phyloP scores from a whole-genome alignment of 805 yeast genomes.

The Yarrowia sp. region DNA sequence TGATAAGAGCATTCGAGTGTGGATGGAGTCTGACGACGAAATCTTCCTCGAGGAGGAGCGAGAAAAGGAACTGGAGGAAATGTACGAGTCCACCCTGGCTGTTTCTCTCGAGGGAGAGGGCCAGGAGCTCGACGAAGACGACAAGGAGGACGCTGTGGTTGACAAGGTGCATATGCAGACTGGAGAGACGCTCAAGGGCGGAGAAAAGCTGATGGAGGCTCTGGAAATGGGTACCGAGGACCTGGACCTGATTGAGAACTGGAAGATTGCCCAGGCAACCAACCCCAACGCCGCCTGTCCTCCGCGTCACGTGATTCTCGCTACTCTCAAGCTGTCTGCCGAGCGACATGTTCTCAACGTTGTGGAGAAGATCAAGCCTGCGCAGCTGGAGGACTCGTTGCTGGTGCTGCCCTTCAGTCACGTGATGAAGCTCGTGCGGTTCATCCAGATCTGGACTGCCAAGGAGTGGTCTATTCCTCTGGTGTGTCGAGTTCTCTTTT shows the following conservation, averaged over 20 bases:
- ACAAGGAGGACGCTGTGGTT: conserved; percentile 52
- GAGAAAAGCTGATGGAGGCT: conserved; percentile 92
- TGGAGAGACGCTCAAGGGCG: conserved; percentile 89
- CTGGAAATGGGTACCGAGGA: conserved; percentile 82
- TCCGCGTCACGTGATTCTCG: conserved; percentile 70
- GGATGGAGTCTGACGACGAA: conserved; percentile 93
- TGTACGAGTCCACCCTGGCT: conserved; percentile 81
- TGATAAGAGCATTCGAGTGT: conserved; percentile 90
- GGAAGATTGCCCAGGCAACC: conserved; percentile 55
- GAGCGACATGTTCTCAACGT: conserved; percentile 80
- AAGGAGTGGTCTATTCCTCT: conserved; percentile 59
- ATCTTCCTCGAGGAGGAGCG: conserved; percentile 97
- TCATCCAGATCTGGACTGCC: conserved; percentile 77
- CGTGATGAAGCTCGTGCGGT: conserved; percentile 70
- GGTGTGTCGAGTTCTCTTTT: conserved; percentile 77
- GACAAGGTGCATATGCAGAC: conserved; percentile 78
- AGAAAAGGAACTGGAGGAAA: conserved; percentile 93
- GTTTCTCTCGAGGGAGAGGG: conserved; percentile 70
- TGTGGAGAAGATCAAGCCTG: conserved; percentile 71
- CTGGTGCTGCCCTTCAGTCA: conserved; percentile 89
- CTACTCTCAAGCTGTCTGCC: conserved; percentile 74
- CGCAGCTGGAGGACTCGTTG: conserved; percentile 92
- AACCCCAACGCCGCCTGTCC: conserved; percentile 62
- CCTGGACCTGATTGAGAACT: conserved; percentile 61
- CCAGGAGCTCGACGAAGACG: conserved; percentile 52